Percentiles rank a stretch among this genome's conserved stretches.
Evolutionary conservation across 2,329 filamentous ascomycete species (phyloP).

Genomic region (Amesomyces nigricolor): DNA sequence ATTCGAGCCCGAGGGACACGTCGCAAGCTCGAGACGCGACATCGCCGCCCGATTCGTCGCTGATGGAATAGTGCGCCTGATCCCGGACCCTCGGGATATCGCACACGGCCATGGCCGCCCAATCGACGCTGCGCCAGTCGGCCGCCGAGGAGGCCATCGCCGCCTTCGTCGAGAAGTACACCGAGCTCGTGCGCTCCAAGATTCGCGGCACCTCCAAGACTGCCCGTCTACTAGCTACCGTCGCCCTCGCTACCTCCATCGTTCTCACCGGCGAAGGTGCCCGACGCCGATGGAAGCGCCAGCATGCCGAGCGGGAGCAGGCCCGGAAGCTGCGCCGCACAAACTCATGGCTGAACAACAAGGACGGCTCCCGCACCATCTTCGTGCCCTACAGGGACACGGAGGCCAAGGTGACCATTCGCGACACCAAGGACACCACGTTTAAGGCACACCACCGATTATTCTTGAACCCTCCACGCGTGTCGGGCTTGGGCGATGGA

Average conservation of each 20-base stretch:
- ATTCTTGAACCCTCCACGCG: conserved; percentile 84
- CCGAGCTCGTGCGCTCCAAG: conserved; percentile 45
- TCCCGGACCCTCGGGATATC: conserved; percentile 7
- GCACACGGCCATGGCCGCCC: conserved; percentile 62
- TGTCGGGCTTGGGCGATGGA: conserved; percentile 69
- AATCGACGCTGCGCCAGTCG: conserved; percentile 72
- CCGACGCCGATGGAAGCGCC: conserved; percentile 69
- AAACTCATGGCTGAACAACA: conserved; percentile 88
- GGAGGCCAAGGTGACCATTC: conserved; percentile 86
- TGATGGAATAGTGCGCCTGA: conserved; percentile 18
- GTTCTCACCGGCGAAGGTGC: conserved; percentile 72
- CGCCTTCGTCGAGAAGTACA: conserved; percentile 57
- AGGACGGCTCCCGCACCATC: conserved; percentile 90
- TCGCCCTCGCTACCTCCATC: conserved; percentile 72
- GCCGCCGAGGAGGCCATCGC: conserved; percentile 62
- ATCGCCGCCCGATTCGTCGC: conserved; percentile 9
- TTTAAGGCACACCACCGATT: conserved; percentile 93
- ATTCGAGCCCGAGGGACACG: background rate
- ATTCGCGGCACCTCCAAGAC: conserved; percentile 62
- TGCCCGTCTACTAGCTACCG: conserved; percentile 67
- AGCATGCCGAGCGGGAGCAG: conserved; percentile 72
- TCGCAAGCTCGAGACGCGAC: background rate
- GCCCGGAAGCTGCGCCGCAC: conserved; percentile 76
- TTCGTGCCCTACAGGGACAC: conserved; percentile 88
- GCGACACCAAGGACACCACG: conserved; percentile 83